These are phyloP conservation scores for Eucalyptus caleyi DNA, from an alignment of 345 rosid species.

Conservation along the genomic window DNA sequence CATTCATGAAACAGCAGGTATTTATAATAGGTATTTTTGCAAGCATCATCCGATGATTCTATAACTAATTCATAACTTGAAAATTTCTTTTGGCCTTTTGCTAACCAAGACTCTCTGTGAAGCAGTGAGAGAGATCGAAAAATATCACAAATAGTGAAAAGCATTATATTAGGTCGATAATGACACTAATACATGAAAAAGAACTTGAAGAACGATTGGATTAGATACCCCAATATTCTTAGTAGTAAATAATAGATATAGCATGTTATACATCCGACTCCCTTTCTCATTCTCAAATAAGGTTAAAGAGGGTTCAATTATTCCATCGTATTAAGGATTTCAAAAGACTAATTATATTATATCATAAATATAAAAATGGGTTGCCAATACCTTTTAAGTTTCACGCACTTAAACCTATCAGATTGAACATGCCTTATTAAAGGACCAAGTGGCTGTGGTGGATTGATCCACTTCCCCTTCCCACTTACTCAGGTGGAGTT, in stretches of 20 bases:
- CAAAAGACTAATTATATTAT: background rate
- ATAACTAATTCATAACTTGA: background rate
- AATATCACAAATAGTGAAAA: background rate
- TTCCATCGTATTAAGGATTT: background rate
- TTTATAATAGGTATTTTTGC: background rate
- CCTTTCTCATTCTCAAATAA: background rate
- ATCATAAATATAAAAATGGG: background rate
- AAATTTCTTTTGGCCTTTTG: background rate
- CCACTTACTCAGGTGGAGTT: background rate
- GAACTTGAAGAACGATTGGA: background rate
- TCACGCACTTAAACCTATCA: background rate
- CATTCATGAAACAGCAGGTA: background rate
- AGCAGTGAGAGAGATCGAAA: background rate
- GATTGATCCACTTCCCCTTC: background rate
- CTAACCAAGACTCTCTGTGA: rapidly evolving
- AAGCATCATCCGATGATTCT: background rate
- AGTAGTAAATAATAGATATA: background rate
- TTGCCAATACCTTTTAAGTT: background rate
- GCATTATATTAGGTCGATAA: background rate
- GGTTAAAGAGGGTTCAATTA: background rate
- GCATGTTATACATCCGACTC: background rate
- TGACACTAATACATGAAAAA: background rate
- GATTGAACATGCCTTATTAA: background rate
- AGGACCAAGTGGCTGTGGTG: background rate
- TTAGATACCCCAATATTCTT: background rate